Evolutionary conservation across 257 asterid genomes (phyloP), one percentile per base, ranked within the genome.

Genomic region (Solanum okadae): DNA sequence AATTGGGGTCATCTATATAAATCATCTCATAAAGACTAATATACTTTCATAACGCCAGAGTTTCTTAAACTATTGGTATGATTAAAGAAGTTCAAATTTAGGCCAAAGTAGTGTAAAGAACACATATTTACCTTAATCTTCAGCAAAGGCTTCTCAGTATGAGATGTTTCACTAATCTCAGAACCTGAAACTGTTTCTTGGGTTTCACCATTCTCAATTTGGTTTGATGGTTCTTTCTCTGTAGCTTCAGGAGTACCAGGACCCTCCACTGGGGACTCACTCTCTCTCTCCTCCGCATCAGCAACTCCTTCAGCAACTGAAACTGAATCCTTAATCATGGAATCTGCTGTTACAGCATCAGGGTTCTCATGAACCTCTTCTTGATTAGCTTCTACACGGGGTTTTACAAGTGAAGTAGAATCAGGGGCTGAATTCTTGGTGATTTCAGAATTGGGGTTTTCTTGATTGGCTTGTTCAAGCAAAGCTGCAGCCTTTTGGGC

Each of bases 401-500:
- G 87, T 68, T 86, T 85, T 38, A 59, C 84, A 71, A 71, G 13
- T 33, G 79, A 71, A 31, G 27, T 6, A 75, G 83, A 82, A 18
- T 82, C 92, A 35, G 90, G 61, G 72, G 75, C 78, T 71, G 87
- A 75, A 22, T 71, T 65, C 2, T 68, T 12, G 33, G 56, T 77
- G 89, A 68, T 27, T n/a, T 44, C 68, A 38, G 88, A 85, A 20
- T 86, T 90, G 82, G 86, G 86, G 71, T 49, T 82, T 49, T 49
- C 71, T 82, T 90, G 90, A 87, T 90, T 92, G 86, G 91, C 93
- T 86, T 93, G 96, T 88, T 93, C 94, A 42, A 92, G 92, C 89
- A 92, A 84, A 18, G 98, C 98, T 3, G 98, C 99, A 25, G 96
- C 99, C 67, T 94, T 95, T 72, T 93, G 92, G 27, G 99, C 98